Conservation (phyloP, 352 stramenopile genomes). For the Phytophthora melonis region DNA sequence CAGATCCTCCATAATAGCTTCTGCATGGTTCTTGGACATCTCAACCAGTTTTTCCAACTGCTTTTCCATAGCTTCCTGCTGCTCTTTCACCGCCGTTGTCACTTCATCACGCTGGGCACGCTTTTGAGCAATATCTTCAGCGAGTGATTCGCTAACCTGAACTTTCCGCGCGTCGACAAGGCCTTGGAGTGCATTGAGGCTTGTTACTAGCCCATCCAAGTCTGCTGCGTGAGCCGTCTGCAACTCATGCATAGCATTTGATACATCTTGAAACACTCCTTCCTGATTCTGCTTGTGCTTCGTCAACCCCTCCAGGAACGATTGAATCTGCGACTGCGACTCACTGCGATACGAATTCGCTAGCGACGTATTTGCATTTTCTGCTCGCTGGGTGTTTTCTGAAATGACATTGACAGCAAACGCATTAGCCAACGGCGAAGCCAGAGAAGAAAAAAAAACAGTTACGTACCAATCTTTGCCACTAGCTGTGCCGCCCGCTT, state of each 20-base stretch:
- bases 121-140: slow-evolving; percentile 26
- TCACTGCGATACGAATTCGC: slow-evolving; percentile 53
- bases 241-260: slow-evolving; percentile 55
- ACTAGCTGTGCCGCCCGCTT: slow-evolving; percentile 51
- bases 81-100: slow-evolving; percentile 27
- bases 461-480: slow-evolving; percentile 59
- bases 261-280: slow-evolving; percentile 52
- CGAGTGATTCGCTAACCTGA: slow-evolving; percentile 27
- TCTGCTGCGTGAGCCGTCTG: slow-evolving; percentile 54
- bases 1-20: slow-evolving; percentile 42
- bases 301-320: slow-evolving; percentile 57
- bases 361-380: slow-evolving; percentile 59
- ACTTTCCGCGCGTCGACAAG: slow-evolving; percentile 42
- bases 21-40: slow-evolving; percentile 43
- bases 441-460: background rate
- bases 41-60: slow-evolving; percentile 47
- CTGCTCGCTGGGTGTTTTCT: slow-evolving; percentile 62
- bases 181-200: slow-evolving; percentile 40
- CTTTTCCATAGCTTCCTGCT: slow-evolving; percentile 40
- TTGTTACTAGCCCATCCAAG: slow-evolving; percentile 48
- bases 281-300: slow-evolving; percentile 65
- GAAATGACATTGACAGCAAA: slow-evolving; percentile 7
- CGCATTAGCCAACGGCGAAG: background rate
- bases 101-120: slow-evolving; percentile 40
- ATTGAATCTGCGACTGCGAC: slow-evolving; percentile 51